These are phyloP conservation scores for Globisporangium uncinulatum DNA, from an alignment of 352 stramenopile species.

Conservation along the genomic window DNA sequence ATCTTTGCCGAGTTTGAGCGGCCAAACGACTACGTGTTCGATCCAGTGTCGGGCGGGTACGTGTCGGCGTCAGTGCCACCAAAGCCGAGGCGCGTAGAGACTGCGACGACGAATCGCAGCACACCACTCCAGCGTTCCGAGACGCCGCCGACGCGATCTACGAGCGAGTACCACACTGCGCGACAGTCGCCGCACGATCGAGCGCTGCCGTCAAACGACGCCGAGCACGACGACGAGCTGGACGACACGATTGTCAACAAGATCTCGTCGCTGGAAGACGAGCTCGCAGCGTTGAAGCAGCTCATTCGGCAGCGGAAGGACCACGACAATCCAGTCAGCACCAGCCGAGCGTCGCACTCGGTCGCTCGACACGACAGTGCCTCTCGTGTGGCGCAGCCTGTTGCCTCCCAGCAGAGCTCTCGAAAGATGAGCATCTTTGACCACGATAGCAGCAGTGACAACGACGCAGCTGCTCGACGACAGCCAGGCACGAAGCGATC, in stretches of 20 bases:
- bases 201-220: background rate
- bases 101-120: background rate
- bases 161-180: background rate
- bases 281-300: conserved; percentile 61
- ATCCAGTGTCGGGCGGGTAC: conserved; percentile 49
- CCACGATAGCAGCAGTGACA: conserved; percentile 45
- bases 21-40: conserved; percentile 74
- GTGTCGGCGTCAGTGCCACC: conserved; percentile 20
- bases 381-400: background rate
- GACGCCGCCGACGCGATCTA: background rate
- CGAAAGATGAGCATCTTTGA: conserved; percentile 79
- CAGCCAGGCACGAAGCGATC: conserved; percentile 2
- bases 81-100: background rate
- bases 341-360: background rate
- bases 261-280: conserved; percentile 64
- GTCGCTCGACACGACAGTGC: background rate
- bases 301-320: conserved; percentile 53
- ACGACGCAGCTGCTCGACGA: conserved; percentile 16
- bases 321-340: conserved; percentile 4
- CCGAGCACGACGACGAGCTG: conserved; percentile 31
- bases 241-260: conserved; percentile 77
- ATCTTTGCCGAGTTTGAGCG: conserved; percentile 74
- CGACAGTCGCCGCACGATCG: background rate
- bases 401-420: background rate
- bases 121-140: background rate